These are phyloP conservation scores for Pinus albicaulis DNA, from an alignment of 75 land plant genomes.

Conservation along the genomic window DNA sequence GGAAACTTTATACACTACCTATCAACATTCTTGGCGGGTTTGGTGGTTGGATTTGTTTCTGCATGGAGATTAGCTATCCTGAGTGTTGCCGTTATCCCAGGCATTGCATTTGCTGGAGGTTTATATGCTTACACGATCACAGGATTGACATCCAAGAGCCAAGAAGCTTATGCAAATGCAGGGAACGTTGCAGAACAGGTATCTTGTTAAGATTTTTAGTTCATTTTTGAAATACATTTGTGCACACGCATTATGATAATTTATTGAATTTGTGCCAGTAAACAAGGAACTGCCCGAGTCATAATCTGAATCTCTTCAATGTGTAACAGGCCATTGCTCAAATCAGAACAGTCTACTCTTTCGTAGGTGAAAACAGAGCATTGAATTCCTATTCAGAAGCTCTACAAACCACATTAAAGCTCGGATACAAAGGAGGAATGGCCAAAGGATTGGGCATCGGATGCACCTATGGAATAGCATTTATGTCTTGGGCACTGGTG, in stretches of 20 bases:
- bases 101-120: conserved; percentile 92
- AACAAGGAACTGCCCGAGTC: neutral
- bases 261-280: neutral
- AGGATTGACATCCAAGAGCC: conserved; percentile 89
- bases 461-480: conserved; percentile 90
- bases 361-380: conserved; percentile 82
- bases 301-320: neutral
- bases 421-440: conserved; percentile 92
- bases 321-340: conserved; percentile 71
- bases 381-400: conserved; percentile 70
- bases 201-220: conserved; percentile 2
- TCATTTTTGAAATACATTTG: neutral
- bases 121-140: conserved; percentile 84
- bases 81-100: conserved; percentile 92
- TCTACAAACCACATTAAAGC: conserved; percentile 72
- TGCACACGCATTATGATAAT: neutral
- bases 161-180: conserved; percentile 88
- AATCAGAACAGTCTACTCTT: conserved; percentile 90
- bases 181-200: conserved; percentile 94
- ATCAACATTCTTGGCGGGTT: conserved; percentile 82
- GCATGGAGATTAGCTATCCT: conserved; percentile 89
- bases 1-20: conserved; percentile 95
- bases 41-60: conserved; percentile 84
- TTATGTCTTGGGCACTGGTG: conserved; percentile 95
- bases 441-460: conserved; percentile 96